Base-by-base conservation (phyloP, 2,329 filamentous ascomycete species). In the Cryphonectria naterciae region DNA sequence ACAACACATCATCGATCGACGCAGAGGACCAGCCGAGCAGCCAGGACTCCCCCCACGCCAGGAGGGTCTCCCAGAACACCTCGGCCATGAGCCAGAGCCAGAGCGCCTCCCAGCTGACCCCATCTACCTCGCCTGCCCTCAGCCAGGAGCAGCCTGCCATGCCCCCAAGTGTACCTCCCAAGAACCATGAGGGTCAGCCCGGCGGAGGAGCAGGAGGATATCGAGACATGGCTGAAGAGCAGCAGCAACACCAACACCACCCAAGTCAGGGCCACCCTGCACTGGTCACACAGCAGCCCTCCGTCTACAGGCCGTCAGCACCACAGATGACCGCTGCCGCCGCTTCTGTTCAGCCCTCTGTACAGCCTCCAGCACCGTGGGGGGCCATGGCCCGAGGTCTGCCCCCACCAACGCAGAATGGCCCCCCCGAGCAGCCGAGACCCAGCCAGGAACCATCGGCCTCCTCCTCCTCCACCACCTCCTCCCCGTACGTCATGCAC, bases 241-340 rank as follows among this genome's bases (percentile, higher is more conserved):
- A 39, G 22, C 46, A 49, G 5, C 46, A 49, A 1, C 46, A 49
- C 54, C 65, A 65, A 11, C 56, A 49, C 2, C 54, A 60, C 28
- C 25, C 41, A 52, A 58, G 22, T 17, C 66, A 68, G 22, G 62
- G 54, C 17, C 65, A 71, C 22, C 46, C 64, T 8, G 37, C 56
- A 43, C 22, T 54, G 25, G 66, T 39, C 15, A 7, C 71, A 4
- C 70, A 72, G 52, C 70, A 72, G 25, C 32, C 69, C 17, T 73
- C 71, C 2, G 67, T 73, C 35, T 73, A 73, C 63, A 68, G 71
- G 58, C 71, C 71, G 4, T 72, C 71, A 11, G 71, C 65, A 8
- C 71, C 69, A 13, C 71, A 67, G 32, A 49, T 49, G 19, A 65
- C 43, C 15, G 37, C 61, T 25, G 2, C 61, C 19, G 49, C 62